A percentile compares a stretch with the other conserved stretches of the same genome.
phyloP scores from a whole-genome alignment of 148 eudicot genomes.

The Heliosperma pusillum region DNA sequence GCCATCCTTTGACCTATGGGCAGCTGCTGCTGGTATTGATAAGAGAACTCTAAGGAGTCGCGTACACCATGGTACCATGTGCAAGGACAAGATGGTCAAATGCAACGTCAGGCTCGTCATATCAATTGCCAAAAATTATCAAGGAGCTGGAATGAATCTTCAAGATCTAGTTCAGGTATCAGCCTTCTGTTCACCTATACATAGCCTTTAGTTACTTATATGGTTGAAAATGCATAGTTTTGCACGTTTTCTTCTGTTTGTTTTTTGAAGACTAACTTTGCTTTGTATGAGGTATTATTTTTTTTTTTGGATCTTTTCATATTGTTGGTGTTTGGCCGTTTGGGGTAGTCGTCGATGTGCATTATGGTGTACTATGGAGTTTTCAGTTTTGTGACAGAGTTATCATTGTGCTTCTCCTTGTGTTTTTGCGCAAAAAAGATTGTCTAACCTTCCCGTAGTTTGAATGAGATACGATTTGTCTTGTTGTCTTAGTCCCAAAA shows the following conservation, averaged over 20 bases:
- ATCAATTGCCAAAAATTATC: conserved; percentile 88
- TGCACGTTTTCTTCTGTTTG: neutral
- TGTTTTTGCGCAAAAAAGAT: neutral
- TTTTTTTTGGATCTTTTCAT: neutral
- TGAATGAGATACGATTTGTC: neutral
- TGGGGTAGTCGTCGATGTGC: neutral
- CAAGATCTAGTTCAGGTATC: conserved; percentile 95
- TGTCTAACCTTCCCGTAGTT: neutral
- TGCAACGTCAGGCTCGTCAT: conserved; percentile 93
- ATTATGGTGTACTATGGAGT: neutral
- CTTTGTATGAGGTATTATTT: neutral
- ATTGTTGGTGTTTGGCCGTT: neutral
- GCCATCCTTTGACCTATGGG: conserved; percentile 79
- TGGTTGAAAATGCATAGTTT: neutral
- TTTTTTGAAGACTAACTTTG: neutral
- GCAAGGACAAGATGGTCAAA: conserved; percentile 89
- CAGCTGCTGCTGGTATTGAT: conserved; percentile 79
- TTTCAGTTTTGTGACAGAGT: neutral
- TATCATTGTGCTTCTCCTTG: neutral
- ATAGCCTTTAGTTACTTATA: neutral
- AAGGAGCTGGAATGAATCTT: conserved; percentile 78
- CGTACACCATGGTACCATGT: conserved; percentile 56
- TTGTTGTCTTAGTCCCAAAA: neutral
- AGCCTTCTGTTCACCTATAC: conserved; percentile 5
- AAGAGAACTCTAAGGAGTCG: conserved; percentile 67